Percentiles rank a stretch among this genome's conserved stretches.
Conservation (phyloP, 371 early-diverging fungal genomes). For the Cokeromyces recurvatus region DNA sequence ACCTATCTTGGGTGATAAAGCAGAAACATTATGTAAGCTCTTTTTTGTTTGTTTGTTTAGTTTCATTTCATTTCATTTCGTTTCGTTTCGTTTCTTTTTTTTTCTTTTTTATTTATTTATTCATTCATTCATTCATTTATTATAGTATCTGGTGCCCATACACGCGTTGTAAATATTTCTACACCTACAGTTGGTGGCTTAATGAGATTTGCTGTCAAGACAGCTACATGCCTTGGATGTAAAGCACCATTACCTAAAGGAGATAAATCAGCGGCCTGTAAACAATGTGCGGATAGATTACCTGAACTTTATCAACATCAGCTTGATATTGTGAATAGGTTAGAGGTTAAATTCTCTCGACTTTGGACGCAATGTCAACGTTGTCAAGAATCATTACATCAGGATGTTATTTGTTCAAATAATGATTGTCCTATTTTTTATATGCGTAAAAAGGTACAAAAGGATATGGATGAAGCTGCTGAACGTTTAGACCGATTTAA, state of each 20-base stretch:
- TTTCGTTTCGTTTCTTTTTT: too few relatives aligned
- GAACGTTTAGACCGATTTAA: conserved; percentile 60
- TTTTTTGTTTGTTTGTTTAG: background rate
- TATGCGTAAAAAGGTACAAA: conserved; percentile 98
- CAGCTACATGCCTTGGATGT: conserved; percentile 93
- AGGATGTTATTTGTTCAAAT: conserved; percentile 97
- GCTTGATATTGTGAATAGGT: conserved; percentile 55
- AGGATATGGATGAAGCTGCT: conserved; percentile 83
- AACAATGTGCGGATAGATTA: conserved; percentile 67
- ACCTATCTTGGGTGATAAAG: conserved; percentile 94
- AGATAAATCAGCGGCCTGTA: conserved; percentile 77
- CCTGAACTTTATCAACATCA: conserved; percentile 78
- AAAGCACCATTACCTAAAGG: conserved; percentile 79
- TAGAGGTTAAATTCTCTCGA: conserved; percentile 79
- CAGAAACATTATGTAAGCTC: conserved; percentile 67
- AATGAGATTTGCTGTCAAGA: conserved; percentile 92
- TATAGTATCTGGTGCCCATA: conserved; percentile 87
- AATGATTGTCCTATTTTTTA: conserved; percentile 99
- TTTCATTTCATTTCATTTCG: too few relatives aligned
- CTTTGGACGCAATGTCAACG: conserved; percentile 99
- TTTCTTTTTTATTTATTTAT: too few relatives aligned
- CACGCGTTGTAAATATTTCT: conserved; percentile 81
- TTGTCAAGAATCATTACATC: conserved; percentile 96
- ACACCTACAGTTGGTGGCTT: conserved; percentile 90
- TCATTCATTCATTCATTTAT: background rate